Evolutionary conservation across 352 stramenopile genomes (phyloP).

Genomic region (Phytophthora palmivora): DNA sequence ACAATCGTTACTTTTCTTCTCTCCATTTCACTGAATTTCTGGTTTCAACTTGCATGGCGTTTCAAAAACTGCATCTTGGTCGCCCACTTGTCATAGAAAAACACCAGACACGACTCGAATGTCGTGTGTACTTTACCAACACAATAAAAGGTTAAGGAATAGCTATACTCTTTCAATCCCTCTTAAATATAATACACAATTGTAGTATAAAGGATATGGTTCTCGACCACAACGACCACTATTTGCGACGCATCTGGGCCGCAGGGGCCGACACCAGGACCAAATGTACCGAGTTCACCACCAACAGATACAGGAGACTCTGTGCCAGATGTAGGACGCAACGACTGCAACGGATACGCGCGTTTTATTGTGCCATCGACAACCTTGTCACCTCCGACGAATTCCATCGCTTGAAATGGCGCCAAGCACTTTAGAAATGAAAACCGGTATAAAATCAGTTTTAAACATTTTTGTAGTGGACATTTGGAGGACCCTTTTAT

Average conservation of each 20-base stretch:
- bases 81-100: conserved; percentile 82
- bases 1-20: background rate
- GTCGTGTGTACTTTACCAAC: conserved; percentile 37
- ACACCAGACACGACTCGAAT: conserved; percentile 64
- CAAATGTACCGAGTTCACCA: conserved; percentile 47
- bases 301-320: background rate
- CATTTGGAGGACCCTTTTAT: conserved; percentile 3
- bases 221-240: conserved; percentile 59
- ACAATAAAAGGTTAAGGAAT: conserved; percentile 40
- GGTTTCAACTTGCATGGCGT: conserved; percentile 52
- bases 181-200: conserved; percentile 4
- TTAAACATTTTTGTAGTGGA: background rate
- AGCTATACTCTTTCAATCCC: background rate
- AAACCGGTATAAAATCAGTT: background rate
- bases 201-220: conserved; percentile 46
- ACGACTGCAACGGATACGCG: conserved; percentile 64
- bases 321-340: conserved; percentile 14
- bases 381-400: conserved; percentile 24
- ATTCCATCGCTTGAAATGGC: conserved; percentile 29
- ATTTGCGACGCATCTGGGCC: conserved; percentile 57
- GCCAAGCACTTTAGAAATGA: background rate
- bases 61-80: conserved; percentile 64
- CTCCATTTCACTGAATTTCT: background rate
- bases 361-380: conserved; percentile 59
- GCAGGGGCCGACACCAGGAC: conserved; percentile 65